Evolutionary conservation across 1,284 basidiomycete genomes (phyloP).

Genomic region (Rhodotorula mucilaginosa): DNA sequence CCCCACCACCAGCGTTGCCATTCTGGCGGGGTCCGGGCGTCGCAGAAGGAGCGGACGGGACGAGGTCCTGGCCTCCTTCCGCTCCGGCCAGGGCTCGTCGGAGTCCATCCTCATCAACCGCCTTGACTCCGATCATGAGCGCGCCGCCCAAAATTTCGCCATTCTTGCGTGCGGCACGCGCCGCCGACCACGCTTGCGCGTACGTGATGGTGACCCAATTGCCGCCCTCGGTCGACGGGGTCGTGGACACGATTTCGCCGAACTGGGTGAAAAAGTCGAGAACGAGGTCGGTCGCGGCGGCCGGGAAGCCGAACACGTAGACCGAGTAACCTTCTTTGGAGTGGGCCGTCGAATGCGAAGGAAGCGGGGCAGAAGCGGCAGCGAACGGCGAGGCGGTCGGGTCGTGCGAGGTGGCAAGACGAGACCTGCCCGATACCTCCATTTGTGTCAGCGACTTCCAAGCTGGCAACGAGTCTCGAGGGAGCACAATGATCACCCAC

Average conservation of each 20-base stretch:
- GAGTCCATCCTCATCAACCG: conserved; percentile 55
- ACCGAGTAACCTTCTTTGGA: conserved; percentile 34
- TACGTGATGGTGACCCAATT: conserved; percentile 53
- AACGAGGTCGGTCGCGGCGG: conserved; percentile 37
- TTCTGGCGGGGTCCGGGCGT: not conserved
- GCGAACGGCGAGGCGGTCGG: conserved; percentile 19
- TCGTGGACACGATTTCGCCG: conserved; percentile 38
- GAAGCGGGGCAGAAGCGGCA: conserved; percentile 3
- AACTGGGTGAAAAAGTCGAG: conserved; percentile 42
- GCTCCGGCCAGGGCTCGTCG: conserved; percentile 14
- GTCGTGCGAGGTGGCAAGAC: conserved; percentile 11
- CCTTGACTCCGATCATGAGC: conserved; percentile 75
- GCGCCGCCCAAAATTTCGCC: conserved; percentile 69
- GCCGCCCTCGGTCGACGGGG: conserved; percentile 39
- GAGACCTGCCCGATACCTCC: not conserved
- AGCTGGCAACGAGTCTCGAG: not conserved
- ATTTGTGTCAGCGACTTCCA: not conserved
- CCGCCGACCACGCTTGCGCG: conserved; percentile 63
- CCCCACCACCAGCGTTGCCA: conserved; percentile 5
- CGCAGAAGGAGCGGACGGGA: not conserved
- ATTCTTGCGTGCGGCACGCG: conserved; percentile 70
- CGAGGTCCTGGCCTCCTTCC: not conserved
- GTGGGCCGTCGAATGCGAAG: conserved; percentile 10
- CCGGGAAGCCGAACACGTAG: conserved; percentile 45
- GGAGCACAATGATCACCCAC: conserved; percentile 1